Conservation (phyloP, 2,329 filamentous ascomycete genomes). For the Nannizziopsis arthrosporioides region DNA sequence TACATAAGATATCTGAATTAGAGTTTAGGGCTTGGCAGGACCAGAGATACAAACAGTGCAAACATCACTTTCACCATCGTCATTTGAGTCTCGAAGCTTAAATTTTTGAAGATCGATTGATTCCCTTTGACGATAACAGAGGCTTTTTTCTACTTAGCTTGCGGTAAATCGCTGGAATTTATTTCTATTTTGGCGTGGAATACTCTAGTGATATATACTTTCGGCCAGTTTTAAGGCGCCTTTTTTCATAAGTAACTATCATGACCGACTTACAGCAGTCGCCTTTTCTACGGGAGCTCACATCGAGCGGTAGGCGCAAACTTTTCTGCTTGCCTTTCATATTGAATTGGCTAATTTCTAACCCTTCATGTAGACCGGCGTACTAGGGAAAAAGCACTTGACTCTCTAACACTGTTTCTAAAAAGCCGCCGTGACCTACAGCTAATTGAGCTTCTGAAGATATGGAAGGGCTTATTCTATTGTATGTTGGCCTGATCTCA, state of each 20-base stretch:
- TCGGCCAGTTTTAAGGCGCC: neutral
- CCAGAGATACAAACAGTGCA: neutral
- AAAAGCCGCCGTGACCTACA: slow-evolving; percentile 50
- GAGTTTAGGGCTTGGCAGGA: no score
- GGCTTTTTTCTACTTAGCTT: no score
- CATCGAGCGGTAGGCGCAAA: slow-evolving; percentile 60
- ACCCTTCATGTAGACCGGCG: slow-evolving; percentile 51
- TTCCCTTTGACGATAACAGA: no score
- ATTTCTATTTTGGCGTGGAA: no score
- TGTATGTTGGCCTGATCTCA: slow-evolving; percentile 32
- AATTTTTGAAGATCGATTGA: no score
- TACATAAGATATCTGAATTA: no score
- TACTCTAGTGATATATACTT: no score
- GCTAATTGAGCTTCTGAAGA: slow-evolving; percentile 63
- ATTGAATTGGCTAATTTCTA: slow-evolving; percentile 12
- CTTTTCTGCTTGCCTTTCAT: neutral
- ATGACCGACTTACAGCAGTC: slow-evolving; percentile 34
- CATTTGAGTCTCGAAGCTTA: no score
- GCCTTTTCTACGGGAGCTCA: slow-evolving; percentile 72
- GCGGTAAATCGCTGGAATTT: no score
- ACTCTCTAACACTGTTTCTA: slow-evolving; percentile 67
- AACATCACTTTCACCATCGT: neutral
- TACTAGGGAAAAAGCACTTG: slow-evolving; percentile 63
- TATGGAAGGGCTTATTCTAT: slow-evolving; percentile 94
- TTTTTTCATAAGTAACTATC: neutral